Conservation (phyloP, 148 eudicot genomes). For the Fagopyrum esculentum region DNA sequence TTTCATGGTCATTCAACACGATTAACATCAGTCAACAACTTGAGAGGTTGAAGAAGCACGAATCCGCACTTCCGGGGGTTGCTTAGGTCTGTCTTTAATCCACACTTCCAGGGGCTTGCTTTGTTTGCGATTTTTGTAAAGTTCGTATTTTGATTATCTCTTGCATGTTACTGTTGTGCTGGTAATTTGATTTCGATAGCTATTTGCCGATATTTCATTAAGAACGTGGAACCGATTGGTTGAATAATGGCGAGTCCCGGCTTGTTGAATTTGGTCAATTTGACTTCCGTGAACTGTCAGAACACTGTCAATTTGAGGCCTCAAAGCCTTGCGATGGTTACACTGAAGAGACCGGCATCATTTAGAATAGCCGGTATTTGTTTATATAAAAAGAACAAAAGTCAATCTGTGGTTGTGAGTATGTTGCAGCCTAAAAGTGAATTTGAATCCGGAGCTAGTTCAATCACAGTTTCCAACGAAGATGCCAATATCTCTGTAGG, state of each 20-base stretch:
- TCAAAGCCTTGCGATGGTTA: not conserved
- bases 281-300: not conserved
- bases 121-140: not conserved
- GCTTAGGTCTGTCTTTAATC: not conserved
- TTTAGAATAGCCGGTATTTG: not conserved
- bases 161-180: not conserved
- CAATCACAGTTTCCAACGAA: conserved; percentile 15
- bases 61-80: not conserved
- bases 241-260: not conserved
- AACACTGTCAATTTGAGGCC: not conserved
- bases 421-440: conserved; percentile 18
- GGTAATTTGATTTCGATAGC: not conserved
- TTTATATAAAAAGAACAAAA: conserved; percentile 13
- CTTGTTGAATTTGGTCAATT: not conserved
- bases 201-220: not conserved
- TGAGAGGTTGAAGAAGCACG: not conserved
- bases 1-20: not conserved
- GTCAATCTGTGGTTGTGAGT: conserved; percentile 20
- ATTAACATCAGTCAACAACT: too few relatives aligned
- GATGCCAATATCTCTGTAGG: conserved; percentile 11
- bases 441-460: conserved; percentile 17
- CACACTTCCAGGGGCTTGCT: not conserved
- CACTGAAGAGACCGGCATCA: not conserved
- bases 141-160: not conserved
- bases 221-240: not conserved